Evolutionary conservation across 805 yeast genomes (phyloP).

Genomic region (Metschnikowia peoriensis): DNA sequence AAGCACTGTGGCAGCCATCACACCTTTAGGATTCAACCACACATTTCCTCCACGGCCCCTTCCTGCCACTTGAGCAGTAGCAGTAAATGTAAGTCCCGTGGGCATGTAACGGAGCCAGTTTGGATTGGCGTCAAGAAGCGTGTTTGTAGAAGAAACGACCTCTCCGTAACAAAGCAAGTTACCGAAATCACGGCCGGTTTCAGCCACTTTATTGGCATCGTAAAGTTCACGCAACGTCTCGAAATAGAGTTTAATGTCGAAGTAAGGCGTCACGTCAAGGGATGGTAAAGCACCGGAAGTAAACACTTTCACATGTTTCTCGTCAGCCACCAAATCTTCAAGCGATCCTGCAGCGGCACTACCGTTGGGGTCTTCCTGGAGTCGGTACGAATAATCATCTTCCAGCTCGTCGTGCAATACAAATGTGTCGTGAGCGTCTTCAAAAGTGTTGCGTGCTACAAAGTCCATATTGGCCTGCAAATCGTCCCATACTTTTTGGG

Average conservation of each 20-base stretch:
- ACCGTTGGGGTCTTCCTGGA: conserved; percentile 17
- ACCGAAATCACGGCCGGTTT: conserved; percentile 48
- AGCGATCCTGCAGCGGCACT: neutral
- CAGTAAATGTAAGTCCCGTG: conserved; percentile 65
- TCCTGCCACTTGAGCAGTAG: conserved; percentile 85
- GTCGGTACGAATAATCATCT: conserved; percentile 19
- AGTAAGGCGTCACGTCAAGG: conserved; percentile 62
- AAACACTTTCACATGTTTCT: conserved; percentile 53
- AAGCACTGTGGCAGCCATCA: conserved; percentile 75
- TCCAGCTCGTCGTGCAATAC: conserved; percentile 43
- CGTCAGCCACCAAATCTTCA: conserved; percentile 25
- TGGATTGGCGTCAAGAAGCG: conserved; percentile 73
- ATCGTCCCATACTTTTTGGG: conserved; percentile 35
- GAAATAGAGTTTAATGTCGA: conserved; percentile 61
- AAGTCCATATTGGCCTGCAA: conserved; percentile 37
- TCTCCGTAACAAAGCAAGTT: conserved; percentile 72
- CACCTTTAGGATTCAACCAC: conserved; percentile 95
- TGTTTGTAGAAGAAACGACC: conserved; percentile 84
- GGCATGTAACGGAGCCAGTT: conserved; percentile 59
- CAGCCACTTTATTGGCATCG: conserved; percentile 22
- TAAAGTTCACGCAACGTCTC: conserved; percentile 36
- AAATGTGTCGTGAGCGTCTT: conserved; percentile 60
- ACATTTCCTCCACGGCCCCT: conserved; percentile 92
- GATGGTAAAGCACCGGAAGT: conserved; percentile 49
- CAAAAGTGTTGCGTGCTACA: conserved; percentile 28